Evolutionary conservation across 441 rosid species (phyloP), one percentile per base, ranked within the genome.

Genomic region (Raphanus hybrid): DNA sequence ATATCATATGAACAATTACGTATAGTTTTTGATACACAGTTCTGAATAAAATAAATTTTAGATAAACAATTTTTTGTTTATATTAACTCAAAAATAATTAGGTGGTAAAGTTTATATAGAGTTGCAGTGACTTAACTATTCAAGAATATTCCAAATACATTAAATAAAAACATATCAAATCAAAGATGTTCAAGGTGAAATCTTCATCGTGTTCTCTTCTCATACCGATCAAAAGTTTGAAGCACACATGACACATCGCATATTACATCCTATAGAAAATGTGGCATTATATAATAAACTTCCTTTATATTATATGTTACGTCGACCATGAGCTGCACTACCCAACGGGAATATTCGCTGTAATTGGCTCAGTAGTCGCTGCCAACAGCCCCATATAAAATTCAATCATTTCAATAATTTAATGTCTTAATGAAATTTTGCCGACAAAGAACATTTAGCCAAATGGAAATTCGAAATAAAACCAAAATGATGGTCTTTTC

Each of bases 361-460:
- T 65, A 57, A 58, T 65, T 57, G 68, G 62, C 55, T 75, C 48
- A 54, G 64, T 72, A 78, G 83, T 83, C 87, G 82, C 78, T 80
- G 27, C 80, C 80, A 73, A 79, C 82, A 70, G 66, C 75, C 59
- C 45, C 35, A 32, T 58, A 63, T 20, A n/a, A 61, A 61, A 64
- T n/a, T 60, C 34, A 15, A 55, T 3, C 66, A 71, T 43, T 66
- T 18, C 14, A 8, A 0, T 12, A 3, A n/a, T 57, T 41, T 67
- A 26, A 67, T 68, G 27, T 76, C 66, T 54, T 3, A 29, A 67
- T 43, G 6, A 67, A 66, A 6, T n/a, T 34, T n/a, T 37, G 62
- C 70, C 79, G 74, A 75, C 74, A 68, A n/a, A 12, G 11, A 18
- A 62, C 23, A 61, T 27, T 14, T 41, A 41, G 48, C 48, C 48